A percentile compares a stretch with the other conserved stretches of the same genome.
phyloP scores from a whole-genome alignment of 345 rosid genomes.

The Eucalyptus marginata region DNA sequence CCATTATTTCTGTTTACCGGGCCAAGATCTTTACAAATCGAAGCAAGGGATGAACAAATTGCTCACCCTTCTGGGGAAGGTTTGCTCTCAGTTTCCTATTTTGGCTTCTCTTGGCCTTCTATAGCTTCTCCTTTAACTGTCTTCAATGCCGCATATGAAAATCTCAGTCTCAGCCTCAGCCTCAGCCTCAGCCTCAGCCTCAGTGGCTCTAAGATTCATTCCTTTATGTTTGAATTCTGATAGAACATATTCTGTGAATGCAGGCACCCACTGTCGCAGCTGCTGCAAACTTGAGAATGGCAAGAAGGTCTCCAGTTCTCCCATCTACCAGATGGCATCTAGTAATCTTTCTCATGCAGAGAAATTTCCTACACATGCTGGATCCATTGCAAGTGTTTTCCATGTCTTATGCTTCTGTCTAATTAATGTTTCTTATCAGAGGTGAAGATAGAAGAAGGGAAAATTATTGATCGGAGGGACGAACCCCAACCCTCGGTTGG shows the following conservation, averaged over 20 bases:
- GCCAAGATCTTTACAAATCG: slow-evolving; percentile 68
- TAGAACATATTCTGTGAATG: neutral
- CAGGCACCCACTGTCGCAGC: slow-evolving; percentile 90
- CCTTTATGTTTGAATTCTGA: neutral
- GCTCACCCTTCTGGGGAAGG: slow-evolving; percentile 85
- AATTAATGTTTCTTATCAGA: neutral
- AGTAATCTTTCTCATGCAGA: slow-evolving; percentile 78
- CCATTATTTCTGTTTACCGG: slow-evolving; percentile 7
- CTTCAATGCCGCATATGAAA: neutral
- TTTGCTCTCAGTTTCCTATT: slow-evolving; percentile 1
- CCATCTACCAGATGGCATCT: slow-evolving; percentile 24
- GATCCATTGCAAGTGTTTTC: slow-evolving; percentile 59
- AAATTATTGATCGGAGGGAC: neutral
- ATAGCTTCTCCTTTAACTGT: neutral
- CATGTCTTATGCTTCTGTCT: neutral
- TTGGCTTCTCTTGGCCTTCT: neutral
- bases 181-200: neutral
- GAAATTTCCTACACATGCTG: slow-evolving; percentile 56
- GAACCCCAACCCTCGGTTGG: slow-evolving; percentile 83
- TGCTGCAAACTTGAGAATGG: slow-evolving; percentile 86
- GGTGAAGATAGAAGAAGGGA: neutral
- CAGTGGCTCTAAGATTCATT: neutral
- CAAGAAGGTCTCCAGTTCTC: slow-evolving; percentile 92
- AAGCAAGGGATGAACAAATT: slow-evolving; percentile 83
- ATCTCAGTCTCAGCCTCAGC: neutral